phyloP scores from a whole-genome alignment of 148 eudicot genomes.

The Amaranthus cruentus region DNA sequence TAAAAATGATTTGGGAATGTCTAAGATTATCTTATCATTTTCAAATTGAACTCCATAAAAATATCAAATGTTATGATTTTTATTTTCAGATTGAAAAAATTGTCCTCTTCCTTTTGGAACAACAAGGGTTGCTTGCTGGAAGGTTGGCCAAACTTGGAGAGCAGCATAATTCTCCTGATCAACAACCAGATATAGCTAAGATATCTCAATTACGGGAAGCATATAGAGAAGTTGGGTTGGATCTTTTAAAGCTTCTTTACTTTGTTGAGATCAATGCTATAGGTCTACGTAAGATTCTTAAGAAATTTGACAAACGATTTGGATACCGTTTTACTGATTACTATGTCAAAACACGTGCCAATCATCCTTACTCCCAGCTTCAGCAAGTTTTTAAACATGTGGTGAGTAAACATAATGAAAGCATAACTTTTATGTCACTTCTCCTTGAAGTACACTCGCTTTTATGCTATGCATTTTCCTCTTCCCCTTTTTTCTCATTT shows the following conservation, averaged over 20 bases:
- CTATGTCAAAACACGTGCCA: slow-evolving; percentile 89
- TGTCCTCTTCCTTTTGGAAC: slow-evolving; percentile 82
- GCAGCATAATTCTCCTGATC: slow-evolving; percentile 51
- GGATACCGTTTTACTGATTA: slow-evolving; percentile 76
- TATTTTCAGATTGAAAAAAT: slow-evolving; percentile 64
- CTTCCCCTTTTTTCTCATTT: slow-evolving; percentile 4
- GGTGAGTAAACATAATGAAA: slow-evolving; percentile 39
- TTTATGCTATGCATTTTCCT: slow-evolving; percentile 1
- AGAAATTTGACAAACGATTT: slow-evolving; percentile 89
- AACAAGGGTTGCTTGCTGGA: slow-evolving; percentile 83
- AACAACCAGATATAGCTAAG: slow-evolving; percentile 51
- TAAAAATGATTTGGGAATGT: slow-evolving; percentile 12
- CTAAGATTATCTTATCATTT: not conserved
- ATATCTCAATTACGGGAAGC: slow-evolving; percentile 61
- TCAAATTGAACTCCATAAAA: not conserved
- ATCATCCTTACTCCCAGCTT: slow-evolving; percentile 92
- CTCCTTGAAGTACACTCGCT: not conserved
- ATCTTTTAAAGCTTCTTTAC: slow-evolving; percentile 69
- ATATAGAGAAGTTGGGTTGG: slow-evolving; percentile 68
- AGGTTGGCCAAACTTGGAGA: slow-evolving; percentile 57
- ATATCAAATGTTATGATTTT: not conserved
- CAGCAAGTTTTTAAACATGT: slow-evolving; percentile 96
- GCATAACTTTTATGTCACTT: not conserved
- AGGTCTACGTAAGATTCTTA: slow-evolving; percentile 84
- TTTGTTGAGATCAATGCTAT: slow-evolving; percentile 86